Conservation (phyloP, 495 filamentous ascomycete species). For the Terfezia boudieri region DNA sequence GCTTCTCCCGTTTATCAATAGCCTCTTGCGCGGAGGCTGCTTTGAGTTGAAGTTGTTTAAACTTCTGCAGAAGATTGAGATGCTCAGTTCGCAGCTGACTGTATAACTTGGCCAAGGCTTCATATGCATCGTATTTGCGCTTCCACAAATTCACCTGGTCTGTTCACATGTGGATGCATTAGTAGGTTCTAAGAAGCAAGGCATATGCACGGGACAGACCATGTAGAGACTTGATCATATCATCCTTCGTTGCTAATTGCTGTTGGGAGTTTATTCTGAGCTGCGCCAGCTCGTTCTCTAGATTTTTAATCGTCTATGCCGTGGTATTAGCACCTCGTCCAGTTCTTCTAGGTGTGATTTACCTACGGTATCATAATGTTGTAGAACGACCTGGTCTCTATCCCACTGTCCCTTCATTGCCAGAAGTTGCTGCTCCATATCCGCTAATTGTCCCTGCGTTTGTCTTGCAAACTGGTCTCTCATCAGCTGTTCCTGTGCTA, state of each 20-base stretch:
- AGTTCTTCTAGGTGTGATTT: neutral
- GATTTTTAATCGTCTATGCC: constrained; percentile 55
- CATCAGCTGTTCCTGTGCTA: constrained; percentile 74
- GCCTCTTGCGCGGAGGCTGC: constrained; percentile 92
- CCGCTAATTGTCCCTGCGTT: constrained; percentile 77
- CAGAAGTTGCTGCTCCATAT: constrained; percentile 84
- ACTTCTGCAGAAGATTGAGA: constrained; percentile 79
- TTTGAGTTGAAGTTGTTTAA: constrained; percentile 87
- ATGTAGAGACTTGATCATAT: constrained; percentile 76
- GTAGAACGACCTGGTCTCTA: constrained; percentile 83
- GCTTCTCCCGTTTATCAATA: constrained; percentile 79
- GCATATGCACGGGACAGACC: constrained; percentile 7
- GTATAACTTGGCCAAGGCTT: constrained; percentile 87
- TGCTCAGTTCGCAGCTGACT: constrained; percentile 90
- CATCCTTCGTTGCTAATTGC: constrained; percentile 73
- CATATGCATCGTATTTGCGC: constrained; percentile 93
- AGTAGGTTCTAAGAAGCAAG: too few species aligned
- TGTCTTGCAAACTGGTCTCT: constrained; percentile 74
- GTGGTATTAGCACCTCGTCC: too few species aligned
- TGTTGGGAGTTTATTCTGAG: constrained; percentile 64
- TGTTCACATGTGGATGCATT: neutral
- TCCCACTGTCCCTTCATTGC: constrained; percentile 90
- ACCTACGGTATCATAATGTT: constrained; percentile 55
- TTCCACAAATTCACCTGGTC: constrained; percentile 59
- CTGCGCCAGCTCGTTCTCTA: constrained; percentile 69